Evolutionary conservation across 139 green algal genomes (phyloP).

Genomic region (Coccomyxa sp.): DNA sequence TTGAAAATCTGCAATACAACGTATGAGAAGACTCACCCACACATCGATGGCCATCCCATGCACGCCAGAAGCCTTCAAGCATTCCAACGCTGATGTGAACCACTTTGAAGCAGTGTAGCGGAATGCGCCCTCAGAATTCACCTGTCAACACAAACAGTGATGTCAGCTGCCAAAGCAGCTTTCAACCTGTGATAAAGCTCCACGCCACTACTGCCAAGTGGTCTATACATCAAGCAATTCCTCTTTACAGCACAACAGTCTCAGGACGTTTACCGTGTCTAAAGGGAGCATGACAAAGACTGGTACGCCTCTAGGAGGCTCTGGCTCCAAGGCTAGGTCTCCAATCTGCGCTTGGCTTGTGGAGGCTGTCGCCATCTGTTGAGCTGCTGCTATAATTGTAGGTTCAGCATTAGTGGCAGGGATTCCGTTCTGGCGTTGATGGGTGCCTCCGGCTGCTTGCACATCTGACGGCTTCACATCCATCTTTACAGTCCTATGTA

Average conservation of each 20-base stretch:
- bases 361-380: background rate
- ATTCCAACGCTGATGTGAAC: constrained; percentile 64
- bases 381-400: background rate
- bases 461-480: background rate
- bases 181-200: background rate
- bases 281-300: constrained; percentile 91
- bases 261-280: constrained; percentile 66
- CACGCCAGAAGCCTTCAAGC: constrained; percentile 66
- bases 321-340: background rate
- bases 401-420: background rate
- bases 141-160: constrained; percentile 29
- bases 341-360: background rate
- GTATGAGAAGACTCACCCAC: constrained; percentile 53
- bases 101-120: constrained; percentile 61
- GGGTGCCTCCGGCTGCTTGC: background rate
- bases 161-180: background rate
- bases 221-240: background rate
- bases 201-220: background rate
- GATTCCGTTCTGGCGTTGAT: background rate
- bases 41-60: constrained; percentile 85
- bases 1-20: background rate
- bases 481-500: too few relatives aligned
- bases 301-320: constrained; percentile 17
- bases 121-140: constrained; percentile 69
- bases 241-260: background rate